Conservation (phyloP, 2,329 filamentous ascomycete genomes). For the Talaromyces sp. region DNA sequence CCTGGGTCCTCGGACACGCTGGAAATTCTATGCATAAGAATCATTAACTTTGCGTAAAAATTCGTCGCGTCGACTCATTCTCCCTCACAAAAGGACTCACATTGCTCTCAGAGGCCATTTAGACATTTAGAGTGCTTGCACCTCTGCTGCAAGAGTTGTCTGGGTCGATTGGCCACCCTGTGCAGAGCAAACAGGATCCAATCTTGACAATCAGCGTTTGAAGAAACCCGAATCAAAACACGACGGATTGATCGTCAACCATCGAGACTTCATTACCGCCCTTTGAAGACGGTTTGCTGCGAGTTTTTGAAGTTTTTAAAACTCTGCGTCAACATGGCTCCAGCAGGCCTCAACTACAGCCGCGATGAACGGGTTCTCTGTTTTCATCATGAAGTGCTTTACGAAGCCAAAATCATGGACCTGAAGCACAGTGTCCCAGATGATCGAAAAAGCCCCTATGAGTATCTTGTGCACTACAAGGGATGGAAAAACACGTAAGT, state of each 20-base stretch:
- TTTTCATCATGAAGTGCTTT: constrained; percentile 95
- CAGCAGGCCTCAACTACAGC: constrained; percentile 52
- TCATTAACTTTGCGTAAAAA: background rate
- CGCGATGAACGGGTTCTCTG: constrained; percentile 92
- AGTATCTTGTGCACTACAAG: constrained; percentile 97
- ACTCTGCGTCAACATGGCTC: constrained; percentile 55
- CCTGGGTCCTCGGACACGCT: background rate
- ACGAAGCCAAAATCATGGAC: constrained; percentile 94
- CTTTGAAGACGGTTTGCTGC: background rate
- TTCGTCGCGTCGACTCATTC: background rate
- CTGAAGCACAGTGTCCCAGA: constrained; percentile 58
- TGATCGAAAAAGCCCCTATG: constrained; percentile 69
- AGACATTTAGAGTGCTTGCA: background rate
- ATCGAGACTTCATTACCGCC: background rate
- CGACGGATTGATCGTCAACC: background rate
- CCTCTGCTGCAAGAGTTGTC: background rate
- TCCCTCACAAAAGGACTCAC: background rate
- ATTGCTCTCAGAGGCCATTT: background rate
- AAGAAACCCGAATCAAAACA: background rate
- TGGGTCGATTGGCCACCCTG: background rate
- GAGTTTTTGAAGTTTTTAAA: background rate
- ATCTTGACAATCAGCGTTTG: background rate
- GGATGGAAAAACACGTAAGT: constrained; percentile 96
- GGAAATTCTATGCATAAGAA: background rate
- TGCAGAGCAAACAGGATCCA: background rate